Conservation (phyloP, 306 rosid species). For the Dalbergia cochinchinensis region DNA sequence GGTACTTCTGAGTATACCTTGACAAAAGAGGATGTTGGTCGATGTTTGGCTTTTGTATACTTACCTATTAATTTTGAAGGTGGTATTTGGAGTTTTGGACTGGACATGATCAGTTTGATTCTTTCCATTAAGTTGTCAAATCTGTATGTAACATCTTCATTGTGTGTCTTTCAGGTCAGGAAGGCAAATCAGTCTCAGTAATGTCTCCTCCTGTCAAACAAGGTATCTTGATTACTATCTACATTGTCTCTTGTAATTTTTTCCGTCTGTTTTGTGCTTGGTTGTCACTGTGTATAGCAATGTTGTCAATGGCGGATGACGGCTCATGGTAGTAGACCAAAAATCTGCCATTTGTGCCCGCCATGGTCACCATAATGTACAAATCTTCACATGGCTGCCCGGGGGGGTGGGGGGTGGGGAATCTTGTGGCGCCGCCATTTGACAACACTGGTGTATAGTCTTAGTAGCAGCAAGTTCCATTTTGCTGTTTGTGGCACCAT, state of each 20-base stretch:
- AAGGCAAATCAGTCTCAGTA: conserved; percentile 80
- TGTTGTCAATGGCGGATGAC: too few species aligned
- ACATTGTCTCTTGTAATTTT: conserved; percentile 39
- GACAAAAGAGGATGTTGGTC: conserved; percentile 92
- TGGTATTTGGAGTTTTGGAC: conserved; percentile 38
- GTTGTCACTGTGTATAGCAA: conserved; percentile 21
- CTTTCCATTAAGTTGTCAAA: conserved; percentile 33
- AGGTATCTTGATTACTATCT: conserved; percentile 66
- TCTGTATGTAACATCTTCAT: conserved; percentile 36
- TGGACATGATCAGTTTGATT: conserved; percentile 28
- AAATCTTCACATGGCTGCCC: too few species aligned
- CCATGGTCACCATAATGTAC: too few species aligned
- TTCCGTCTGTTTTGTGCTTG: conserved; percentile 40
- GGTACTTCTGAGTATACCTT: conserved; percentile 88
- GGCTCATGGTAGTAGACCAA: too few species aligned
- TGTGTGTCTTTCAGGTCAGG: conserved; percentile 73
- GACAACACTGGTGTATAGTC: too few species aligned
- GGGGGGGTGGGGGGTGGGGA: too few species aligned
- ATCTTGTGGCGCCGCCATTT: too few species aligned
- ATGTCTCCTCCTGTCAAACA: conserved; percentile 73
- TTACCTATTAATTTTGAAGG: conserved; percentile 96
- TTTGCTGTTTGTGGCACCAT: too few species aligned
- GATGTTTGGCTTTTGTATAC: conserved; percentile 73
- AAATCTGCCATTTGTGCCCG: too few species aligned
- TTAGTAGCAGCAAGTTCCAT: too few species aligned